Percentiles rank a stretch among this genome's conserved stretches.
These are phyloP conservation scores for Gamsiella multidivaricata DNA, from an alignment of 192 early-diverging fungal species.

Conservation along the genomic window DNA sequence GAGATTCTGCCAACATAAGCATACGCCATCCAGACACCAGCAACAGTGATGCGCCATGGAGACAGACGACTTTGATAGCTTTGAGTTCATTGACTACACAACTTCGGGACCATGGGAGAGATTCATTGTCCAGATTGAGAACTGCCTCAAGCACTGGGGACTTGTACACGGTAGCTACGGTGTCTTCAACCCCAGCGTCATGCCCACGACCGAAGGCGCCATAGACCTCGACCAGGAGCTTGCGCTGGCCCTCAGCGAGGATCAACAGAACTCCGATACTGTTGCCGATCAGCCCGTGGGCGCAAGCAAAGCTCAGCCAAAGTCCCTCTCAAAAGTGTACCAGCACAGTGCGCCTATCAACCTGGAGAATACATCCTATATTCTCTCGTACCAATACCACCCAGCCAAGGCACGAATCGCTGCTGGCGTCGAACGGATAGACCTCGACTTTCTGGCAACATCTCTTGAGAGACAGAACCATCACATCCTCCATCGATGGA, in stretches of 20 bases:
- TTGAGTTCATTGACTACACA: constrained; percentile 82
- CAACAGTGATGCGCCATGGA: constrained; percentile 6
- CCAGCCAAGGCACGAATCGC: constrained; percentile 32
- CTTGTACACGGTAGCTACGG: constrained; percentile 65
- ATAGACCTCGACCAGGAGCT: constrained; percentile 19
- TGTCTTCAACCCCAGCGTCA: constrained; percentile 55
- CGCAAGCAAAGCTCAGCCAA: not conserved
- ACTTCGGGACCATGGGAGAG: constrained; percentile 76
- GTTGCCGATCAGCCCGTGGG: not conserved
- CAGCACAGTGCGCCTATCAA: constrained; percentile 40
- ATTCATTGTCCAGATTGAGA: constrained; percentile 71
- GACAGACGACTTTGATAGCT: constrained; percentile 70
- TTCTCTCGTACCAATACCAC: constrained; percentile 55
- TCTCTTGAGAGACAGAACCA: constrained; percentile 31
- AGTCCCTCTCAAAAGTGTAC: constrained; percentile 24
- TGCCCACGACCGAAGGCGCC: constrained; percentile 48
- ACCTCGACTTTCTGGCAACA: constrained; percentile 55
- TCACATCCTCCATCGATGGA: constrained; percentile 79
- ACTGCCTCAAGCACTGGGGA: constrained; percentile 65
- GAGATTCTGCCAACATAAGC: too few relatives aligned
- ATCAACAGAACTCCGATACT: not conserved
- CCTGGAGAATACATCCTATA: constrained; percentile 50
- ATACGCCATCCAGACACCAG: not conserved
- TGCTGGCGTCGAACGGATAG: constrained; percentile 47
- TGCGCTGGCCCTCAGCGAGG: constrained; percentile 42